Base-by-base conservation (phyloP, 1,284 basidiomycete species). In the Meira miltonrushii region DNA sequence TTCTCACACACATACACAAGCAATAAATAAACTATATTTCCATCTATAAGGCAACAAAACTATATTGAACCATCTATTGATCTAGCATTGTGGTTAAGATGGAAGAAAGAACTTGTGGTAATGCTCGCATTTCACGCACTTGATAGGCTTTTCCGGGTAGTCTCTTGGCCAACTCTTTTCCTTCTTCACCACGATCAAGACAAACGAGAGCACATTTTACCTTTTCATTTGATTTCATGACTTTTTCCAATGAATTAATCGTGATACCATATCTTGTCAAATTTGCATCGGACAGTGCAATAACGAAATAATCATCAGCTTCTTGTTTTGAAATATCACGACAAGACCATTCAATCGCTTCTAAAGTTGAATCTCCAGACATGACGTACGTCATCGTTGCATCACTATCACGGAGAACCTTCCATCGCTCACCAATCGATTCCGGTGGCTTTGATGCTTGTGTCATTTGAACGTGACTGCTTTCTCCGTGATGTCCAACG, bases 271-370 rank as follows among this genome's bases (percentile, higher is more conserved):
- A 80, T 13, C 79, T 62, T 5, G 61, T 59, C 47, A 80, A 69
- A 58, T 80, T 78, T 37, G 79, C 79, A 57, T 80, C 79, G 13
- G 70, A 71, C 23, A 80, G 60, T 10, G 71, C 78, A 58, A 80
- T 74, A 53, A 80, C 77, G 65, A 80, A 78, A 65, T 73, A 75
- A 57, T 80, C 79, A 64, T 80, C 75, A 59, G 70, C 72, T 21
- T 66, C 71, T 33, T 60, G 44, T 28, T 59, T 64, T 1, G 64
- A 50, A 1, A 69, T 41, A 8, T 53, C 41, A 13, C 59, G 54
- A 33, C 66, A 44, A 2, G 58, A 58, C 28, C 54, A 47, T 25
- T 60, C 47, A 38, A 69, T 61, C n/a, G 62, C 57, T 41, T 64
- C 58, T 15, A 73, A 7, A 5, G 71, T 70, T 52, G 69, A 57